Conservation (phyloP, 1,284 basidiomycete genomes). For the Melampsora americana region DNA sequence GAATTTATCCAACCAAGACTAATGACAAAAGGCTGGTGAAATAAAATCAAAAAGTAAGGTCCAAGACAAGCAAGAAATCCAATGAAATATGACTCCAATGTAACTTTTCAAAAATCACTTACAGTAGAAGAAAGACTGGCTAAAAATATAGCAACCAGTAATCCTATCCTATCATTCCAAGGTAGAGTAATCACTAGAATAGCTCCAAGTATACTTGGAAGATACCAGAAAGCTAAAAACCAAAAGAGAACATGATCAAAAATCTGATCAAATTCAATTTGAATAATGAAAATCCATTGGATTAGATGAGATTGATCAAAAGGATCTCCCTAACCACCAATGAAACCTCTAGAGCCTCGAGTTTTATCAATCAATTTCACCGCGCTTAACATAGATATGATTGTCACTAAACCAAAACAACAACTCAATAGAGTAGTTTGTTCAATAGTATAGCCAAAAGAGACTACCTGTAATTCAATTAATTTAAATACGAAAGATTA, state of each 20-base stretch:
- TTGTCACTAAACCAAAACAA: background rate
- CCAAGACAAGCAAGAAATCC: background rate
- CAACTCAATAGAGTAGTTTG: slow-evolving; percentile 6
- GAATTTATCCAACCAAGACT: slow-evolving; percentile 2
- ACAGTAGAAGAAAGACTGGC: background rate
- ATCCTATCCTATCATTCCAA: slow-evolving; percentile 8
- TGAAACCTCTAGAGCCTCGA: background rate
- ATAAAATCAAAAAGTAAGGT: background rate
- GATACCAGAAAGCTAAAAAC: background rate
- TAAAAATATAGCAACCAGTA: background rate
- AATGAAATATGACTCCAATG: background rate
- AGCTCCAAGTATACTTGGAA: background rate
- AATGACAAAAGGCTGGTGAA: slow-evolving; percentile 4
- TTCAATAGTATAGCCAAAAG: background rate
- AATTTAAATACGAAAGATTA: background rate
- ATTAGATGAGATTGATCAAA: background rate
- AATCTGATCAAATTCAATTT: no score
- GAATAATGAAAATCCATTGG: background rate
- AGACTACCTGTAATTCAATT: background rate
- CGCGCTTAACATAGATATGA: background rate
- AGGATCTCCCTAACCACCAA: background rate
- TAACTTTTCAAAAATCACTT: background rate
- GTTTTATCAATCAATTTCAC: slow-evolving; percentile 9
- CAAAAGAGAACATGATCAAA: background rate
- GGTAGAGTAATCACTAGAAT: slow-evolving; percentile 4